Evolutionary conservation across 148 eudicot genomes (phyloP).

Genomic region (Suaeda aralocaspica): DNA sequence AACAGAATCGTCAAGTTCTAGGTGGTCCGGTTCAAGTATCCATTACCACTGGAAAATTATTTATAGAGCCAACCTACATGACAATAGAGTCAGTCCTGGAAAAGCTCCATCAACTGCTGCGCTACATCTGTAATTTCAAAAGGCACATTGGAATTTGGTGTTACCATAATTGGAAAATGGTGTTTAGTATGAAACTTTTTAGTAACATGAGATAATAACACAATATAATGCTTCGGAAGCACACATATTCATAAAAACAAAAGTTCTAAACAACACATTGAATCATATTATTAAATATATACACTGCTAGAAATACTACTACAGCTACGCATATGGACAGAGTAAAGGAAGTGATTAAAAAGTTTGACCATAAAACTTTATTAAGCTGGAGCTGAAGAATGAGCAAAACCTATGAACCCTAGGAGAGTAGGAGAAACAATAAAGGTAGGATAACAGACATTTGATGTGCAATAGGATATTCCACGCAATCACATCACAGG

Average conservation of each 20-base stretch:
- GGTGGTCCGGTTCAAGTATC: background rate
- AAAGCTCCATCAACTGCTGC: constrained; percentile 68
- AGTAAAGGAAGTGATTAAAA: background rate
- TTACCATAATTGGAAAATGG: background rate
- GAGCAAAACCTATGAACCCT: too few relatives aligned
- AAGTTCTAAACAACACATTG: background rate
- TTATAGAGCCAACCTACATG: constrained; percentile 8
- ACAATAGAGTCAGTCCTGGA: constrained; percentile 25
- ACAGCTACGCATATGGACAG: background rate
- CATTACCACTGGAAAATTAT: background rate
- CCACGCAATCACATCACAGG: background rate
- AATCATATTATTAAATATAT: background rate
- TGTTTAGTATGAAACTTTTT: background rate
- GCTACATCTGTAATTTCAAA: constrained; percentile 56
- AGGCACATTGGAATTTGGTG: background rate
- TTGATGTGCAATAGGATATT: too few relatives aligned
- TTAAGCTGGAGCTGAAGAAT: too few relatives aligned
- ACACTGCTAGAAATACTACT: background rate
- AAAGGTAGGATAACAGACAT: background rate
- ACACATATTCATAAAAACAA: background rate
- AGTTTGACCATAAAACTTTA: background rate
- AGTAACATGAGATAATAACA: background rate
- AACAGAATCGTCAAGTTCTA: constrained; percentile 14
- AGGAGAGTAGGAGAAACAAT: too few relatives aligned
- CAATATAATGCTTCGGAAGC: background rate